Base-by-base conservation (phyloP, 2,329 filamentous ascomycete species). In the Scedosporium boydii region DNA sequence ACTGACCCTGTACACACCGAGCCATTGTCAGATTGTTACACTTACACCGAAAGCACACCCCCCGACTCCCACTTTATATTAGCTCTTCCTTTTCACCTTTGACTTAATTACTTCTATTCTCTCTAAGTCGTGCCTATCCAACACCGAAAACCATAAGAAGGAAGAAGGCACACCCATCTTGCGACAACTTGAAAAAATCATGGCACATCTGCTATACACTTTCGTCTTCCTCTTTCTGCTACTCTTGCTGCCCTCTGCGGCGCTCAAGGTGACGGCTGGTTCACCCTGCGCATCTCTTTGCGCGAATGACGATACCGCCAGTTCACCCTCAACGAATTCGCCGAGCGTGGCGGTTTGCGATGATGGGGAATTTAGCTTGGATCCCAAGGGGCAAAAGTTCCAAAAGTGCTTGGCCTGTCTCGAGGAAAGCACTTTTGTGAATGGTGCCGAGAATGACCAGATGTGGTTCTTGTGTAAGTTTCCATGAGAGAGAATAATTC, bases 401-500 rank as follows among this genome's bases (percentile, higher is more conserved):
- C 71, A 78, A 67, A 71, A 70, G 14, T 85, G 82, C 67, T 73
- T 84, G 69, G 76, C 70, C 44, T 85, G 82, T 67, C 72, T 85
- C 29, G 78, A 84, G 67, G 76, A 76, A 29, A 84, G 82, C 70
- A 75, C 73, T 9, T 82, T 77, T 64, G 68, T 73, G 2, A 72
- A 78, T 42, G 80, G 76, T 1, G 63, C 63, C 6, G 81, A 84
- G 70, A 83, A 71, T 62, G 82, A 85, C 65, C 80, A 82, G 64
- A 73, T 75, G 58, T 84, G 81, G 82, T 84, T 84, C 64, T 66
- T 84, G 53, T 83, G 82, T 84, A 75, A 72, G 81, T 72, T 21
- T 14, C n/a, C n/a, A n/a, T n/a, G n/a, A n/a, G n/a, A n/a, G n/a
- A n/a, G n/a, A n/a, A n/a, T n/a, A n/a, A n/a, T n/a, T n/a, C n/a